Base-by-base conservation (phyloP, 1,284 basidiomycete species). In the Moesziomyces sp. region DNA sequence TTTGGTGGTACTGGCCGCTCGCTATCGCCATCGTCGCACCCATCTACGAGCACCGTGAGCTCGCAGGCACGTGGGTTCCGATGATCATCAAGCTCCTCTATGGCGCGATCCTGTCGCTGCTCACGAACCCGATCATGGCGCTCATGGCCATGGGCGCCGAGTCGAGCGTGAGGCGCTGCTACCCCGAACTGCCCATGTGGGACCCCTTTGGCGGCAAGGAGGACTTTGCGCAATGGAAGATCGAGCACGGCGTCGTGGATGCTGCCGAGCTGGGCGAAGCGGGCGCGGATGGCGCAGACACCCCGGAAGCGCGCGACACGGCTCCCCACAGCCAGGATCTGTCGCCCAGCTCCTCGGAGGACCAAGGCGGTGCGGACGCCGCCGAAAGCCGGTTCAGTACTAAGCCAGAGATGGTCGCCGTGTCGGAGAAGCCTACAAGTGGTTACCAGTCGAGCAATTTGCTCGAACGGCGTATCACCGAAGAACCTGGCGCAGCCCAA, bases 11-110 rank as follows among this genome's bases (percentile, higher is more conserved):
- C 60, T 83, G 81, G 81, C 78, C 78, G 3, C 59, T 83, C 6
- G 65, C 79, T 2, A 81, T 83, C 26, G 80, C 80, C 24, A 83
- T 83, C 35, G 54, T 75, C 0, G 68, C 80, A 47, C 83, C 84
- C 6, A 74, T 81, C 46, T 85, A 80, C 59, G 81, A 74, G 13
- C 63, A 74, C 18, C 30, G 63, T 2, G 62, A 85, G 26, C 62
- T 85, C 69, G 80, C 74, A 0, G 73, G 76, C 14, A 82, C 80
- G 1, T 85, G 83, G 83, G 66, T 74, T 0, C 80, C 83, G 3
- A 63, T 75, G 52, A 74, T 83, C 38, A 84, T 84, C 77, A 85
- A 84, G 68, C 73, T 83, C 21, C 46, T 84, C 4, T 85, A 66
- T 21, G 84, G 84, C 18, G 81, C 48, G 5, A 47, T 82, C 8